Percentiles rank a stretch among this genome's conserved stretches.
phyloP scores from a whole-genome alignment of 805 yeast genomes.

The Wickerhamomyces mucosus region DNA sequence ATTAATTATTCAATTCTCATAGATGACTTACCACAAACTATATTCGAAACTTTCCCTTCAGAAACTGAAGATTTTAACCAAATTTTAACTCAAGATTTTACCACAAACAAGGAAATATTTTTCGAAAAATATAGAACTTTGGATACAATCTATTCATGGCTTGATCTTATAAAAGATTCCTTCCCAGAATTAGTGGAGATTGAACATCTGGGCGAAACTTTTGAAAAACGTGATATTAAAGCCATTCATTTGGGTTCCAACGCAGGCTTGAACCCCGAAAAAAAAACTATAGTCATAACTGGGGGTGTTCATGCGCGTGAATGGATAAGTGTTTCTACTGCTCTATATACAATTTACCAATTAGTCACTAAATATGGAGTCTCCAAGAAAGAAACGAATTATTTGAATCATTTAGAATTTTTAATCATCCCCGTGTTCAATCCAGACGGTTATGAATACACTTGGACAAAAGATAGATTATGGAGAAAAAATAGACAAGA shows the following conservation, averaged over 20 bases:
- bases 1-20: slow-evolving; percentile 30
- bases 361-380: slow-evolving; percentile 38
- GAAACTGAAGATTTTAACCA: slow-evolving; percentile 2
- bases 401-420: slow-evolving; percentile 54
- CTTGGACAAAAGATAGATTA: slow-evolving; percentile 72
- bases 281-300: slow-evolving; percentile 62
- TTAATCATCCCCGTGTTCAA: slow-evolving; percentile 76
- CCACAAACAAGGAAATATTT: slow-evolving; percentile 39
- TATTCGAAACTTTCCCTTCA: slow-evolving; percentile 45
- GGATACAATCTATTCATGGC: slow-evolving; percentile 64
- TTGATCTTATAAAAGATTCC: slow-evolving; percentile 46
- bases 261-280: slow-evolving; percentile 31
- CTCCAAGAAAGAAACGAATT: slow-evolving; percentile 31
- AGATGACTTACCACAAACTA: slow-evolving; percentile 45
- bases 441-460: slow-evolving; percentile 83
- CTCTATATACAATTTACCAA: slow-evolving; percentile 44
- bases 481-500: slow-evolving; percentile 89
- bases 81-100: slow-evolving; percentile 5
- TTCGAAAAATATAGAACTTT: slow-evolving; percentile 64
- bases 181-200: slow-evolving; percentile 56
- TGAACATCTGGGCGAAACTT: slow-evolving; percentile 66
- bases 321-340: slow-evolving; percentile 73
- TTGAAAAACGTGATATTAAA: slow-evolving; percentile 61
- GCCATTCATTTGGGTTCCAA: slow-evolving; percentile 55
- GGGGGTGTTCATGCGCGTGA: slow-evolving; percentile 89